Evolutionary conservation across 2,329 filamentous ascomycete species (phyloP).

Genomic region (Chaetomiaceae sp.): DNA sequence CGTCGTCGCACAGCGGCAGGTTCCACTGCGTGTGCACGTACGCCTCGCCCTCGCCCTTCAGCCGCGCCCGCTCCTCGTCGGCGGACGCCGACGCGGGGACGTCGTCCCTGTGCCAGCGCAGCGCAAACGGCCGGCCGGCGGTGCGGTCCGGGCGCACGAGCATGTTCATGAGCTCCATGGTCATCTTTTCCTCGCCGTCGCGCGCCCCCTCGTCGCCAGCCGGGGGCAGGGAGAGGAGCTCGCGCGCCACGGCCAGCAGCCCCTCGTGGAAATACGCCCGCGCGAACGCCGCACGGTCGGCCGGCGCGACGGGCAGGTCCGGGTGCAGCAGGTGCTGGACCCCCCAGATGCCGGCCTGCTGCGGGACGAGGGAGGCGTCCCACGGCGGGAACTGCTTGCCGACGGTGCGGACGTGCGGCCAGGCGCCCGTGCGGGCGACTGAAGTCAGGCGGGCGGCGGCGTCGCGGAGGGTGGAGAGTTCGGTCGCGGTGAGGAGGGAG

Average conservation of each 20-base stretch:
- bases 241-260: conserved; percentile 59
- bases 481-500: conserved; percentile 52
- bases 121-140: conserved; percentile 56
- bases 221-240: conserved; percentile 46
- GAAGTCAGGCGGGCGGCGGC: conserved; percentile 55
- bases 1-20: conserved; percentile 71
- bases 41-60: conserved; percentile 41
- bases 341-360: conserved; percentile 68
- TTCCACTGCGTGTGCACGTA: conserved; percentile 76
- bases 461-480: conserved; percentile 56
- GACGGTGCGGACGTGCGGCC: conserved; percentile 78
- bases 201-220: conserved; percentile 37
- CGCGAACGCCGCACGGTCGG: conserved; percentile 57
- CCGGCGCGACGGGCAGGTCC: conserved; percentile 53
- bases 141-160: conserved; percentile 63
- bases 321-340: conserved; percentile 83
- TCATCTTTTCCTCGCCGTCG: conserved; percentile 50
- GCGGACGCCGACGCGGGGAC: conserved; percentile 61
- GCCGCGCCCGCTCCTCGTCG: conserved; percentile 61
- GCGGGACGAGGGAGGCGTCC: conserved; percentile 53
- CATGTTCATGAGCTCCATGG: conserved; percentile 87
- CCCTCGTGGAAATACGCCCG: conserved; percentile 66
- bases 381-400: conserved; percentile 91
- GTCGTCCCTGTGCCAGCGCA: conserved; percentile 85
- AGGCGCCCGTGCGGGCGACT: conserved; percentile 63